A percentile compares a stretch with the other conserved stretches of the same genome.
phyloP scores from a whole-genome alignment of 768 basidiomycete genomes.

The Termitomyces bulborhizus region DNA sequence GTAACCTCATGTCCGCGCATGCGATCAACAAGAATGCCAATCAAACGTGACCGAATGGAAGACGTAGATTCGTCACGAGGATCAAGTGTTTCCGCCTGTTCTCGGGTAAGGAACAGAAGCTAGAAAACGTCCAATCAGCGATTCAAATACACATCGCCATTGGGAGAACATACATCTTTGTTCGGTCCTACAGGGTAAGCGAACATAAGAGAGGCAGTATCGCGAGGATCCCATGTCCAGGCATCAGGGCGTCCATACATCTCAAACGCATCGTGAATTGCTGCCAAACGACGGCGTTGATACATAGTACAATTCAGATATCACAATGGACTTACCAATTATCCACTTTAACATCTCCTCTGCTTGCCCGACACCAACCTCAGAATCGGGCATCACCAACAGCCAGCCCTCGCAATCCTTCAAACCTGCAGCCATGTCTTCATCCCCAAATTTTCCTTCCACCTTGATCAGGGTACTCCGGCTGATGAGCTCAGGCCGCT shows the following conservation, averaged over 20 bases:
- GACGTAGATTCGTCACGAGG: conserved; percentile 76
- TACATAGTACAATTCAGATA: conserved; percentile 1
- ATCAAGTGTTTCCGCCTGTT: conserved; percentile 71
- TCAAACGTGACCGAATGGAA: conserved; percentile 53
- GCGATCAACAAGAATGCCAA: conserved; percentile 55
- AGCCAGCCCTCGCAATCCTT: conserved; percentile 77
- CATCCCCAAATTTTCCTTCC: conserved; percentile 78
- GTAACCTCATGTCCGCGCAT: conserved; percentile 38
- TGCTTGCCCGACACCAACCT: conserved; percentile 53
- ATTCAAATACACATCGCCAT: background rate
- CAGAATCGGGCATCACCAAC: conserved; percentile 85
- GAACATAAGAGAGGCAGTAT: conserved; percentile 83
- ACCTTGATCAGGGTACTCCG: conserved; percentile 89
- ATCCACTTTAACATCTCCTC: conserved; percentile 90
- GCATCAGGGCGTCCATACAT: conserved; percentile 83
- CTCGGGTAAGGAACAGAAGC: conserved; percentile 86
- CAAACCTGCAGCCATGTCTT: conserved; percentile 62
- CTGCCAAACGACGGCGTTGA: conserved; percentile 27
- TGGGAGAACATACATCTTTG: conserved; percentile 59
- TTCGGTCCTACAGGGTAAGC: conserved; percentile 85
- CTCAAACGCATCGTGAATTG: conserved; percentile 79
- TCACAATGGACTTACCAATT: conserved; percentile 49
- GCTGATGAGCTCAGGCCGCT: conserved; percentile 87
- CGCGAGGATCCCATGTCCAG: conserved; percentile 88
- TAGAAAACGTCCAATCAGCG: conserved; percentile 23